A percentile compares a stretch with the other conserved stretches of the same genome.
Conservation (phyloP, 2,329 filamentous ascomycete species). For the Podosphaera leucotricha region DNA sequence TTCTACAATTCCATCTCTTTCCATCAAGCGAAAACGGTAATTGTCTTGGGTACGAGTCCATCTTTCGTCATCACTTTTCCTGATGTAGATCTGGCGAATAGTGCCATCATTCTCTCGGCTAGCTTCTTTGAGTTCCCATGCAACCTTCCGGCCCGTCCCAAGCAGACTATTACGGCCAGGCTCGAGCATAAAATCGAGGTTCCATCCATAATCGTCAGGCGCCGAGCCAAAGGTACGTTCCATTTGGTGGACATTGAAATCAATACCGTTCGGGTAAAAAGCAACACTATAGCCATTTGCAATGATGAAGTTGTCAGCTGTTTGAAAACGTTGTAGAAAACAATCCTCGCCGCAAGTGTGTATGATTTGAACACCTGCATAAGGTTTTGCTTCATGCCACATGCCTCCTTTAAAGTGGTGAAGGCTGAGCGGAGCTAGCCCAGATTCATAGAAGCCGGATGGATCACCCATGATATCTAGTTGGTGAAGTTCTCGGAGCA, state of each 20-base stretch:
- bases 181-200: conserved; percentile 25
- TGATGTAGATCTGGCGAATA: conserved; percentile 28
- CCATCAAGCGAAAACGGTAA: conserved; percentile 21
- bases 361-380: conserved; percentile 10
- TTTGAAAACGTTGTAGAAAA: conserved; percentile 14
- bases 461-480: conserved; percentile 14
- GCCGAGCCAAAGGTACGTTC: conserved; percentile 12
- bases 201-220: conserved; percentile 14
- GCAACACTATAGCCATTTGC: conserved; percentile 13
- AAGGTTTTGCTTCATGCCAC: conserved; percentile 22
- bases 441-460: conserved; percentile 14
- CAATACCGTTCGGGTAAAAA: conserved; percentile 12
- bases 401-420: conserved; percentile 22
- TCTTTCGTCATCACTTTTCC: conserved; percentile 27
- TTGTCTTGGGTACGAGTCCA: conserved; percentile 23
- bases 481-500: conserved; percentile 13
- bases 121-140: conserved; percentile 30
- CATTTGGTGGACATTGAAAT: conserved; percentile 14
- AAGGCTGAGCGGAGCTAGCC: conserved; percentile 11
- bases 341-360: conserved; percentile 15
- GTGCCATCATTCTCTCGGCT: conserved; percentile 23
- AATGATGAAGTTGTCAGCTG: conserved; percentile 13
- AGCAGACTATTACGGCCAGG: conserved; percentile 24
- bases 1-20: conserved; percentile 30
- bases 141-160: conserved; percentile 26